phyloP scores from a whole-genome alignment of 2,329 filamentous ascomycete species.

The Fusarium sp. region DNA sequence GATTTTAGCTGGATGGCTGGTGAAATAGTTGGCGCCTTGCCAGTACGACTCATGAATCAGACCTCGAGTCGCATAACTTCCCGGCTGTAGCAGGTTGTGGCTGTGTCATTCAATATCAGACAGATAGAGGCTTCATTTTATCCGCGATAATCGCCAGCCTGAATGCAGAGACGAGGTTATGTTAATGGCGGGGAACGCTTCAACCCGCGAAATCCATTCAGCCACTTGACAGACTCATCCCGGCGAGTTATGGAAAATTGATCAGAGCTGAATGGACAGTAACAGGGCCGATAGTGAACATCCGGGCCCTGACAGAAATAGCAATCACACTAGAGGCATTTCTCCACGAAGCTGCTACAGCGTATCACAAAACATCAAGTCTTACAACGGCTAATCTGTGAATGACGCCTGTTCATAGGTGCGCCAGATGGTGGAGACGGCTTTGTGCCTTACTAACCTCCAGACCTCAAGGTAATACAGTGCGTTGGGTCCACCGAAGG shows the following conservation, averaged over 20 bases:
- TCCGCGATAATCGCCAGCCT: conserved; percentile 14
- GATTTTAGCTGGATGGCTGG: neutral
- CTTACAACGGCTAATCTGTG: conserved; percentile 19
- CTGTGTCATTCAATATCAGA: neutral
- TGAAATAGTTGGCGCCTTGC: neutral
- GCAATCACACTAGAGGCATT: neutral
- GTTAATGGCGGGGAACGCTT: conserved; percentile 6
- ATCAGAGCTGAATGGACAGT: conserved; percentile 15
- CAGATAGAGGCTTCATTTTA: neutral
- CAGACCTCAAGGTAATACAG: neutral
- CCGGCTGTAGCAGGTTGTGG: neutral
- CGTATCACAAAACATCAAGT: conserved; percentile 1
- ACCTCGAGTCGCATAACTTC: neutral
- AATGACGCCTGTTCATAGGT: conserved; percentile 22
- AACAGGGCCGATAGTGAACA: conserved; percentile 3
- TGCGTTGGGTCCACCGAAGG: conserved; percentile 20
- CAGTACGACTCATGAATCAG: neutral
- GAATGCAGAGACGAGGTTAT: neutral
- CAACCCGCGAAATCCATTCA: conserved; percentile 9
- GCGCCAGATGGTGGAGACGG: conserved; percentile 27
- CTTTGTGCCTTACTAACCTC: conserved; percentile 22
- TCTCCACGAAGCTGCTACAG: neutral
- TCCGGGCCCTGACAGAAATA: neutral
- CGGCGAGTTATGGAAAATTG: neutral
- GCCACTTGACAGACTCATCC: conserved; percentile 3